A percentile compares a stretch with the other conserved stretches of the same genome.
Conservation (phyloP, 495 filamentous ascomycete species). For the Aspergillus cristatus region DNA sequence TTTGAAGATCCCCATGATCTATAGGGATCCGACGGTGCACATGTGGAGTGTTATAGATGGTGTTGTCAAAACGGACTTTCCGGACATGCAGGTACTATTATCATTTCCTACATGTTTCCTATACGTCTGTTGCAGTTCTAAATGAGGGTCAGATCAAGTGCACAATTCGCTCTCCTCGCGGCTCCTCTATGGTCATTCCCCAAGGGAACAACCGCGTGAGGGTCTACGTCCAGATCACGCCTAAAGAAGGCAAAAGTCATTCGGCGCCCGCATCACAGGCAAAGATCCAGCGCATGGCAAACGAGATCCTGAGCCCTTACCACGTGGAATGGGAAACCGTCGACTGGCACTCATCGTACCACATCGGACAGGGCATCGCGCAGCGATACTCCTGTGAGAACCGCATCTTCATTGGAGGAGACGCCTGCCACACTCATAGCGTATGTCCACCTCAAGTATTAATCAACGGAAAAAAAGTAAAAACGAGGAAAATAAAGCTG, state of each 20-base stretch:
- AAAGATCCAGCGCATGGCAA: constrained; percentile 38
- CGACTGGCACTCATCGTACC: constrained; percentile 43
- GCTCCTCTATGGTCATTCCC: constrained; percentile 56
- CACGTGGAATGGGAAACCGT: constrained; percentile 32
- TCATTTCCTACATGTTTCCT: neutral
- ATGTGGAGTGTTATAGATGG: constrained; percentile 70
- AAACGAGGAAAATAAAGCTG: too few species aligned
- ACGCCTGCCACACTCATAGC: constrained; percentile 50
- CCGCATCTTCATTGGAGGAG: constrained; percentile 41
- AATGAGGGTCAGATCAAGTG: constrained; percentile 60
- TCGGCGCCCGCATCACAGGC: constrained; percentile 32
- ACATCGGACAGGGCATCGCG: constrained; percentile 41
- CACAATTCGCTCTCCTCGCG: constrained; percentile 44
- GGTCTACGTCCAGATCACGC: constrained; percentile 51
- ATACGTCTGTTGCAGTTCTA: constrained; percentile 4
- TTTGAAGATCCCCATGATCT: constrained; percentile 36
- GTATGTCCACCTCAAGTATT: constrained; percentile 21
- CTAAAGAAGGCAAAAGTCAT: constrained; percentile 1
- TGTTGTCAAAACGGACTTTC: constrained; percentile 58
- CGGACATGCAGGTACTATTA: constrained; percentile 49
- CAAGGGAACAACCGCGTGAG: constrained; percentile 58
- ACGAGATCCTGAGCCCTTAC: constrained; percentile 44
- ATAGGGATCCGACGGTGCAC: constrained; percentile 42
- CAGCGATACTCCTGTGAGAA: constrained; percentile 34
- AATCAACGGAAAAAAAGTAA: neutral